A percentile compares a stretch with the other conserved stretches of the same genome.
Conservation (phyloP, 2,329 filamentous ascomycete genomes). For the Microdochium trichocladiopsis region DNA sequence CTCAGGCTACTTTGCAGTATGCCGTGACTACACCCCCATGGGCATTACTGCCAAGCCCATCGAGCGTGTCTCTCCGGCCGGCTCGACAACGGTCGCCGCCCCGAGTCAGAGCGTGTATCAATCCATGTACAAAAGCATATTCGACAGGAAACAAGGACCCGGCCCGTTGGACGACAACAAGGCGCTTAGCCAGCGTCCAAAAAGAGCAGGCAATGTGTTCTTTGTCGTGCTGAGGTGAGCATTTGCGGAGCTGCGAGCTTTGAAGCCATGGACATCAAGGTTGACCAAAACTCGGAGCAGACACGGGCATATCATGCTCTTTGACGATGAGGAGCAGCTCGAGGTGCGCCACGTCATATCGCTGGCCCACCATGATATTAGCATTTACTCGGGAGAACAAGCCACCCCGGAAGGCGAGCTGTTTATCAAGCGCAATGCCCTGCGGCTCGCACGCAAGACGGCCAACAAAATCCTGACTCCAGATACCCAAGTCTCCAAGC, state of each 20-base stretch:
- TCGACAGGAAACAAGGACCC: slow-evolving; percentile 63
- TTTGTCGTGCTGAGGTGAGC: slow-evolving; percentile 80
- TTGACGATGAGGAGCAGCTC: slow-evolving; percentile 89
- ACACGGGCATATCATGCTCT: slow-evolving; percentile 94
- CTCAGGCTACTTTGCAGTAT: slow-evolving; percentile 92
- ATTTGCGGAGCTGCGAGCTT: too few species aligned
- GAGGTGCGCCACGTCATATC: slow-evolving; percentile 96
- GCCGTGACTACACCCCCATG: slow-evolving; percentile 84
- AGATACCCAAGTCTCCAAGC: slow-evolving; percentile 58
- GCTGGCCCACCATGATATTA: slow-evolving; percentile 77
- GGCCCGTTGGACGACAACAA: slow-evolving; percentile 41
- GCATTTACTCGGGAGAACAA: slow-evolving; percentile 75
- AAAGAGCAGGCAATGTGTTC: slow-evolving; percentile 78
- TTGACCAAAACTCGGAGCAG: slow-evolving; percentile 38
- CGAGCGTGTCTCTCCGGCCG: slow-evolving; percentile 74
- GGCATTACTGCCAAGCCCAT: slow-evolving; percentile 90
- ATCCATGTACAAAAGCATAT: slow-evolving; percentile 94
- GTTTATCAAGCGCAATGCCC: slow-evolving; percentile 90
- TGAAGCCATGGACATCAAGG: too few species aligned
- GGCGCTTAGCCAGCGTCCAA: slow-evolving; percentile 44
- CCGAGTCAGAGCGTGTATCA: slow-evolving; percentile 95
- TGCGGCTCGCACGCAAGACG: slow-evolving; percentile 65
- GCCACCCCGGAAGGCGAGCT: slow-evolving; percentile 83
- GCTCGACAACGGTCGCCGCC: slow-evolving; percentile 63
- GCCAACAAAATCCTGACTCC: slow-evolving; percentile 46